Percentiles rank a stretch among this genome's conserved stretches.
Evolutionary conservation across 768 basidiomycete genomes (phyloP).

Genomic region (Auricularia auricula-judae): DNA sequence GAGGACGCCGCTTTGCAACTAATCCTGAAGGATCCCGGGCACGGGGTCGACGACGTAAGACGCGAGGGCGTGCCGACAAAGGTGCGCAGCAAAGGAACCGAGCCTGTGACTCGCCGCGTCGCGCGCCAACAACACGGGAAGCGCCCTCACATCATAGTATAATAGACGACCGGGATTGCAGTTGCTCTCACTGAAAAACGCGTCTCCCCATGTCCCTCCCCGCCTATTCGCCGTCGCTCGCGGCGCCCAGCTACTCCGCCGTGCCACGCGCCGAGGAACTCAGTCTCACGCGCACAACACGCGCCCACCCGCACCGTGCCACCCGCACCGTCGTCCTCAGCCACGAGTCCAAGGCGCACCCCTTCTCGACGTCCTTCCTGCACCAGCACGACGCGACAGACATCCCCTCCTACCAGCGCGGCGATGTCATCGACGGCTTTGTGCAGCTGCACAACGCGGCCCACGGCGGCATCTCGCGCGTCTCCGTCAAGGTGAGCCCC

Average conservation of each 20-base stretch:
- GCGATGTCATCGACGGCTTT: constrained; percentile 29
- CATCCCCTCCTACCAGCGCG: constrained; percentile 36
- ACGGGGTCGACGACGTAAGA: not conserved
- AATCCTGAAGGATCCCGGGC: too few species aligned
- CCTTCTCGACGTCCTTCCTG: constrained; percentile 24
- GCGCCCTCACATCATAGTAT: not conserved
- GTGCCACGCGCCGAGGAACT: constrained; percentile 42
- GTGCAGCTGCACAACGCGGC: constrained; percentile 27
- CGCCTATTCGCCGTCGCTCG: constrained; percentile 41
- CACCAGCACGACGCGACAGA: constrained; percentile 29
- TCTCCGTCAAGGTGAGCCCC: constrained; percentile 32
- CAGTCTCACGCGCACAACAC: constrained; percentile 37
- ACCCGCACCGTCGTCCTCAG: constrained; percentile 31
- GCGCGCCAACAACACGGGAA: not conserved
- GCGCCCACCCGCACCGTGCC: constrained; percentile 3
- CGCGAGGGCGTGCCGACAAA: not conserved
- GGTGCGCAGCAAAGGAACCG: not conserved
- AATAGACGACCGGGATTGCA: not conserved
- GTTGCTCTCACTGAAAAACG: too few species aligned
- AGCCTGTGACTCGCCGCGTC: not conserved
- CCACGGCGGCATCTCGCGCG: constrained; percentile 26
- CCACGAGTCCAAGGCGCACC: constrained; percentile 27
- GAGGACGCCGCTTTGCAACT: too few species aligned
- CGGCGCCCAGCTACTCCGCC: constrained; percentile 48
- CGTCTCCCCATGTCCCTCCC: constrained; percentile 24